A percentile compares a stretch with the other conserved stretches of the same genome.
Conservation (phyloP, 176 grass and related monocot genomes). For the Stipa capillata region DNA sequence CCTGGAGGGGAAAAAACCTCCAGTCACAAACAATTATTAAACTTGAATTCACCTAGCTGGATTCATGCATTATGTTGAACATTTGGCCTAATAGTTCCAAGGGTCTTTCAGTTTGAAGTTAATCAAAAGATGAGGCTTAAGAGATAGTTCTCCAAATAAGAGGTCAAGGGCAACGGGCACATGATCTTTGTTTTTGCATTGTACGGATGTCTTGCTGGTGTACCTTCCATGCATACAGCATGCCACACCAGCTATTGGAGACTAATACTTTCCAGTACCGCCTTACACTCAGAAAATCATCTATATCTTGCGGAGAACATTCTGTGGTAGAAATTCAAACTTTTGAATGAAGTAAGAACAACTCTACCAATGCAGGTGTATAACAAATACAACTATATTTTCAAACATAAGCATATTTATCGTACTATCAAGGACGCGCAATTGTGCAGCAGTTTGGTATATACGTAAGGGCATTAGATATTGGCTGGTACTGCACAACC, state of each 20-base stretch:
- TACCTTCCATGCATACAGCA: not conserved
- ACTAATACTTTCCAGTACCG: not conserved
- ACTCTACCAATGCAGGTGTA: not conserved
- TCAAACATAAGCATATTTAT: not conserved
- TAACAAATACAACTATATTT: not conserved
- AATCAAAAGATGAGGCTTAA: not conserved
- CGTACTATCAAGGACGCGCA: not conserved
- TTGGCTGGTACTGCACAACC: not conserved
- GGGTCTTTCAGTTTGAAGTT: not conserved
- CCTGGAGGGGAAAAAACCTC: conserved; percentile 12
- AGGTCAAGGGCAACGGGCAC: not conserved
- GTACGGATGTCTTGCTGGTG: not conserved
- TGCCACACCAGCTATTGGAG: not conserved
- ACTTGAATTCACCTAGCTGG: not conserved
- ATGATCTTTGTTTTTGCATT: not conserved
- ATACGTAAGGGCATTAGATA: not conserved
- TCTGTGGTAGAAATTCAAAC: not conserved
- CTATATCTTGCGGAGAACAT: not conserved
- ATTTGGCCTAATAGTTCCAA: not conserved
- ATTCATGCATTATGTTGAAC: not conserved
- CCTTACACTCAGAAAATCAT: not conserved
- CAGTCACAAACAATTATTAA: not conserved
- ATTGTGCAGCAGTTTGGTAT: not conserved
- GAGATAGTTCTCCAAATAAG: not conserved
- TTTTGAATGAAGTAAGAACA: not conserved